A percentile compares a stretch with the other conserved stretches of the same genome.
These are phyloP conservation scores for Boletus pseudopeckii DNA, from an alignment of 768 basidiomycete genomes.

Conservation along the genomic window DNA sequence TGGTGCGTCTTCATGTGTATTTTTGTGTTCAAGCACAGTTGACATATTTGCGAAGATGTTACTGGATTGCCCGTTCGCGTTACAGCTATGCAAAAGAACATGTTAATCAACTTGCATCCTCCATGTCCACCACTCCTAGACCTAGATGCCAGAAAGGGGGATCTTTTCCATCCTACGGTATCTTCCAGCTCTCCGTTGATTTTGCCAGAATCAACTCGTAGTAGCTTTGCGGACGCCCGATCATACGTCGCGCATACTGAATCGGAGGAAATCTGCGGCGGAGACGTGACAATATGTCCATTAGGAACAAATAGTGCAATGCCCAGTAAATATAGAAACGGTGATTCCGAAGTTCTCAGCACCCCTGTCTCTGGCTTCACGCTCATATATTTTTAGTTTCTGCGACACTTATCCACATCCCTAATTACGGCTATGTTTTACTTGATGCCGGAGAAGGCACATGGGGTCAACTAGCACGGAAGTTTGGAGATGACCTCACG, in stretches of 20 bases:
- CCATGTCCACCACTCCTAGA: constrained; percentile 39
- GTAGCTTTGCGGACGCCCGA: constrained; percentile 40
- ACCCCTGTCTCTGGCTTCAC: neutral
- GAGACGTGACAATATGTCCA: constrained; percentile 66
- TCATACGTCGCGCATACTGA: neutral
- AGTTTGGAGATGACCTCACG: constrained; percentile 55
- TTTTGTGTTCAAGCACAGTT: neutral
- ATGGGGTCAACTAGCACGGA: constrained; percentile 80
- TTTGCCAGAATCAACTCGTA: constrained; percentile 30
- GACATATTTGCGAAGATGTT: constrained; percentile 20
- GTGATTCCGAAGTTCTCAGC: constrained; percentile 37
- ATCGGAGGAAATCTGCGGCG: constrained; percentile 39
- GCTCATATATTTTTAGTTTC: constrained; percentile 48
- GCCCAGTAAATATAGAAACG: constrained; percentile 85
- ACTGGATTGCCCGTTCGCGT: constrained; percentile 49
- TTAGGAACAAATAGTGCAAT: constrained; percentile 88
- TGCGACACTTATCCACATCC: constrained; percentile 73
- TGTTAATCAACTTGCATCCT: constrained; percentile 47
- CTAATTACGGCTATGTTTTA: constrained; percentile 68
- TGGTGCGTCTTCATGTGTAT: constrained; percentile 20
- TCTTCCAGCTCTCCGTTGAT: constrained; percentile 10
- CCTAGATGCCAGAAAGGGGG: constrained; percentile 22
- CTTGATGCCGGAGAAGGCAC: constrained; percentile 92
- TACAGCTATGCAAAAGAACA: constrained; percentile 39
- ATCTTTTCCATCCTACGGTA: constrained; percentile 31